These are phyloP conservation scores for Ascosphaera apis DNA, from an alignment of 2,329 filamentous ascomycete genomes.

Conservation along the genomic window DNA sequence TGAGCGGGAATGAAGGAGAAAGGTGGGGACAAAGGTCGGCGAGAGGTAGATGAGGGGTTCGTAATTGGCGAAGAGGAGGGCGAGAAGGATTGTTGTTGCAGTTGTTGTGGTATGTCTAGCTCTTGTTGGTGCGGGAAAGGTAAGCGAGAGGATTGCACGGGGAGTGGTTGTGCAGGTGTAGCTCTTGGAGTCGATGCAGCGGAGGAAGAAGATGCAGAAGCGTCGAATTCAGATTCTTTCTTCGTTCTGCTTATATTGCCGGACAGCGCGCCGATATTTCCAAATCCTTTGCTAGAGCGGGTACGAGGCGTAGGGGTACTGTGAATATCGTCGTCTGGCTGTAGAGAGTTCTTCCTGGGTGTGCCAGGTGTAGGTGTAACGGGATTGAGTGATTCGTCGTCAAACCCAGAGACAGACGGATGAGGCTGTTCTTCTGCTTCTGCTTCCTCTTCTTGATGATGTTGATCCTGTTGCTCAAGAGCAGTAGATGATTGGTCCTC, in stretches of 20 bases:
- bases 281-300: background rate
- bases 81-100: background rate
- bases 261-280: background rate
- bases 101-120: background rate
- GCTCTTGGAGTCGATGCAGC: background rate
- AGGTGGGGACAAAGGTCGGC: slow-evolving; percentile 7
- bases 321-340: background rate
- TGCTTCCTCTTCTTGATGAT: slow-evolving; percentile 12
- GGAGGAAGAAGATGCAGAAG: background rate
- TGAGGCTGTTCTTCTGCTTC: background rate
- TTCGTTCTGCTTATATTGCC: background rate
- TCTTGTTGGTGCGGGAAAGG: slow-evolving; percentile 1
- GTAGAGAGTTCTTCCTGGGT: background rate
- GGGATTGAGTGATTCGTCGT: slow-evolving; percentile 1
- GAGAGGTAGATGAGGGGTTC: slow-evolving; percentile 12
- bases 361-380: background rate
- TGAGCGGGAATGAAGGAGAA: slow-evolving; percentile 7
- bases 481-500: no score
- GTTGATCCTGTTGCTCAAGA: slow-evolving; percentile 14
- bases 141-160: background rate
- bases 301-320: background rate
- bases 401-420: slow-evolving; percentile 2
- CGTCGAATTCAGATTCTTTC: background rate
- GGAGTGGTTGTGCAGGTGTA: background rate
- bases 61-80: no score